These are phyloP conservation scores for Boletus vermiculosoides DNA, from an alignment of 768 basidiomycete species.

Conservation along the genomic window DNA sequence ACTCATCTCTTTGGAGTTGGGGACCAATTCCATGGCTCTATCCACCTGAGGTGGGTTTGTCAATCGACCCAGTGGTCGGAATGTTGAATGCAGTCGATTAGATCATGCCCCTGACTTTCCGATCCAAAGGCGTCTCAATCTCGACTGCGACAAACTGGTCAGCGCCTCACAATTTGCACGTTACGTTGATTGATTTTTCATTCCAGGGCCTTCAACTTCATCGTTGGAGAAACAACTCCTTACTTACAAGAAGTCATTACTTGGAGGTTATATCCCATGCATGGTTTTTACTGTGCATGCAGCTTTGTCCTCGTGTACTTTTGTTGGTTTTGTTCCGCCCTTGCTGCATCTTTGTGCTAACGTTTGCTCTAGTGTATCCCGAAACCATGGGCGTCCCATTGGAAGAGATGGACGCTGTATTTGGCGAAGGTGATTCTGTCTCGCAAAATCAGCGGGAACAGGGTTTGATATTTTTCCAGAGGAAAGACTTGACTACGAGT, in stretches of 20 bases:
- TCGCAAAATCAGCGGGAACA: constrained; percentile 12
- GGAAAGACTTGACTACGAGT: constrained; percentile 65
- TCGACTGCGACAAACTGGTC: constrained; percentile 85
- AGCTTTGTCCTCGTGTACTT: constrained; percentile 87
- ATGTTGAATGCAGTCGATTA: constrained; percentile 26
- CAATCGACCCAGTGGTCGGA: background rate
- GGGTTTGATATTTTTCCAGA: constrained; percentile 35
- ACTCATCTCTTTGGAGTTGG: constrained; percentile 46
- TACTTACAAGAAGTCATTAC: constrained; percentile 81
- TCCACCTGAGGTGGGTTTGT: constrained; percentile 67
- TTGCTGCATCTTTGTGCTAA: constrained; percentile 7
- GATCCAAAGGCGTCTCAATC: constrained; percentile 94
- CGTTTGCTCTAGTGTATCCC: constrained; percentile 60
- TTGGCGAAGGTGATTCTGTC: constrained; percentile 69
- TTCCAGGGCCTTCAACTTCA: constrained; percentile 74
- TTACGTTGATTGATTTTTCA: constrained; percentile 11
- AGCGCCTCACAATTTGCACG: background rate
- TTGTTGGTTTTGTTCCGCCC: constrained; percentile 44
- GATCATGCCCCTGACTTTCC: constrained; percentile 87
- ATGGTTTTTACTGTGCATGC: constrained; percentile 86
- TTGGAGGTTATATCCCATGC: constrained; percentile 95
- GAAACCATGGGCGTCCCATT: constrained; percentile 85
- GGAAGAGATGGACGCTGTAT: constrained; percentile 89
- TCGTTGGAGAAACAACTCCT: constrained; percentile 87
- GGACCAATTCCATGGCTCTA: constrained; percentile 88